A percentile compares a stretch with the other conserved stretches of the same genome.
phyloP scores from a whole-genome alignment of 1,284 basidiomycete genomes.

The Marasmius oreades region DNA sequence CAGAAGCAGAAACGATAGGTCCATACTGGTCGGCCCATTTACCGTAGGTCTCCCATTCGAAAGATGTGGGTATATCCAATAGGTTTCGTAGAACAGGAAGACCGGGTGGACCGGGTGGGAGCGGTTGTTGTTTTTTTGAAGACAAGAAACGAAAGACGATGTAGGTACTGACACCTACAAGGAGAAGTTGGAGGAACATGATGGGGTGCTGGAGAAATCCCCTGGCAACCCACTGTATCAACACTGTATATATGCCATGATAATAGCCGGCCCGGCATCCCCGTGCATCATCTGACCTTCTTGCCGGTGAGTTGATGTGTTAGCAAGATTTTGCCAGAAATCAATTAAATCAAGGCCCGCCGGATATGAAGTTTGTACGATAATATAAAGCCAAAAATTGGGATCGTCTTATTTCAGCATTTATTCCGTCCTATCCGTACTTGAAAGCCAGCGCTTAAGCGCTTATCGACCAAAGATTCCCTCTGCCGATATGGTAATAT shows the following conservation, averaged over 20 bases:
- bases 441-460: not conserved
- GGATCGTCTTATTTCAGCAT: too few species aligned
- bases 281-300: too few species aligned
- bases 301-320: too few species aligned
- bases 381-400: too few species aligned
- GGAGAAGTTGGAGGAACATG: not conserved
- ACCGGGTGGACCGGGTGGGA: slow-evolving; percentile 15
- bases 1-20: slow-evolving; percentile 7
- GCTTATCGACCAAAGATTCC: too few species aligned
- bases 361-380: too few species aligned
- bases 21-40: slow-evolving; percentile 10
- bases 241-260: not conserved
- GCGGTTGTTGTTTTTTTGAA: slow-evolving; percentile 5
- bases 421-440: too few species aligned
- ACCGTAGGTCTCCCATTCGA: slow-evolving; percentile 12
- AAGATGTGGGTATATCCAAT: slow-evolving; percentile 9
- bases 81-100: slow-evolving; percentile 16
- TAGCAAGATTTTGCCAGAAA: too few species aligned
- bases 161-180: not conserved
- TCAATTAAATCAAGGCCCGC: too few species aligned
- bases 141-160: not conserved
- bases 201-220: not conserved
- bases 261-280: too few species aligned
- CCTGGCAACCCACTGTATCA: not conserved
- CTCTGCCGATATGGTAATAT: too few species aligned